Percentiles rank a stretch among this genome's conserved stretches.
phyloP scores from a whole-genome alignment of 2,329 filamentous ascomycete species.

The Parafenestella ontariensis region DNA sequence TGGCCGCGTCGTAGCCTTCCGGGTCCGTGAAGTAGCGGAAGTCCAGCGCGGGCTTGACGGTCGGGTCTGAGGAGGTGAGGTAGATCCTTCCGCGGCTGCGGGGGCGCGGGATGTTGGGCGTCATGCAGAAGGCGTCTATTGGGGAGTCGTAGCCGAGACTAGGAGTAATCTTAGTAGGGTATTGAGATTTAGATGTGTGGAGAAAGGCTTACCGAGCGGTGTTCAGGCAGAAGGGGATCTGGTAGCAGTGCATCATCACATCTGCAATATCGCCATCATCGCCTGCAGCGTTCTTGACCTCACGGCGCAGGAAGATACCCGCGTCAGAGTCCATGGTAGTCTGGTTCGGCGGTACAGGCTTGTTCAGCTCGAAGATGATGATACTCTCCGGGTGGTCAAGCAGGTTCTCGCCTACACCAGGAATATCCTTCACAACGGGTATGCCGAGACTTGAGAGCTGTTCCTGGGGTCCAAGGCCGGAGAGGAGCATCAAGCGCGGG shows the following conservation, averaged over 20 bases:
- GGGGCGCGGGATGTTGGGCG: conserved; percentile 85
- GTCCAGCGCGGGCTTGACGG: conserved; percentile 81
- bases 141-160: conserved; percentile 74
- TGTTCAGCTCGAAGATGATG: conserved; percentile 80
- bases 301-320: conserved; percentile 84
- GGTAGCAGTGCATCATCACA: conserved; percentile 97
- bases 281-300: conserved; percentile 71
- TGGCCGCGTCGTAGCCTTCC: conserved; percentile 84
- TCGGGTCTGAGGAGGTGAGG: conserved; percentile 76
- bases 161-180: conserved; percentile 9
- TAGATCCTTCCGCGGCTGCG: conserved; percentile 79
- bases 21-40: conserved; percentile 90
- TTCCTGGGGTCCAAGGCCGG: conserved; percentile 57
- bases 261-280: conserved; percentile 79
- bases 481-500: conserved; percentile 67
- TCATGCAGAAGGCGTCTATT: conserved; percentile 89
- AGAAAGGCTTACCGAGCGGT: conserved; percentile 64
- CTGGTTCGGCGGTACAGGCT: conserved; percentile 77
- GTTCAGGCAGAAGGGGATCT: conserved; percentile 91
- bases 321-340: conserved; percentile 93
- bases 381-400: conserved; percentile 71
- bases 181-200: background rate
- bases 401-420: conserved; percentile 69
- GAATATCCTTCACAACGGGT: conserved; percentile 65
- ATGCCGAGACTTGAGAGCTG: conserved; percentile 57